Evolutionary conservation across 108 stramenopile genomes (phyloP).

Genomic region (Cyclotella atomus): DNA sequence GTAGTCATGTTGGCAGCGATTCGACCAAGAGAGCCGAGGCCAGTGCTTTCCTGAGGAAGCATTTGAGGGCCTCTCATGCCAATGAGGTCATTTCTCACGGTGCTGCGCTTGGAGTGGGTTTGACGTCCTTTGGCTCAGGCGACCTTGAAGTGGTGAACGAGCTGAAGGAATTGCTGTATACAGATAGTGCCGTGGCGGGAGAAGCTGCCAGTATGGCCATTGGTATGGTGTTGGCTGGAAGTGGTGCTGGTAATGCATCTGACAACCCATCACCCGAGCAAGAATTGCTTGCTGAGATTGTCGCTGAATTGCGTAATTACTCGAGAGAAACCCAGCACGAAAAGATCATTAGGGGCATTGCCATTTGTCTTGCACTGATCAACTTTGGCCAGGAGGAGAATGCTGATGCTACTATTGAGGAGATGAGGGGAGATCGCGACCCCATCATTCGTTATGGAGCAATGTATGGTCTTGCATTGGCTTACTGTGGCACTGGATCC

Average conservation of each 20-base stretch:
- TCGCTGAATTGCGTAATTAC: slow-evolving; percentile 93
- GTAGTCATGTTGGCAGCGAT: slow-evolving; percentile 80
- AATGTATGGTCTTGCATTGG: slow-evolving; percentile 96
- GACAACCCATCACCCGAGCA: slow-evolving; percentile 59
- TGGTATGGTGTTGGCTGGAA: slow-evolving; percentile 96
- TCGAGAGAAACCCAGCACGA: slow-evolving; percentile 98
- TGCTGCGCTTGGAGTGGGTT: slow-evolving; percentile 97
- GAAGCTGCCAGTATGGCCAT: slow-evolving; percentile 98
- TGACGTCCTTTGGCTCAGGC: slow-evolving; percentile 94
- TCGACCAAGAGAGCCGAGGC: slow-evolving; percentile 88
- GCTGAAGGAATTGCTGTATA: slow-evolving; percentile 92
- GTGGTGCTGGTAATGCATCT: slow-evolving; percentile 80
- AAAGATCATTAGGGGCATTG: slow-evolving; percentile 98
- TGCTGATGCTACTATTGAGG: slow-evolving; percentile 95
- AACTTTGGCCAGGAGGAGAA: slow-evolving; percentile 96
- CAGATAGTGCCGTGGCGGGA: slow-evolving; percentile 96
- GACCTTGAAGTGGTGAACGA: slow-evolving; percentile 88
- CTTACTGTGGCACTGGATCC: slow-evolving; percentile 97
- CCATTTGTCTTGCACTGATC: slow-evolving; percentile 95
- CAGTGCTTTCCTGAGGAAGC: slow-evolving; percentile 68
- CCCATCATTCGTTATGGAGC: slow-evolving; percentile 98
- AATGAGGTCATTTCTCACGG: slow-evolving; percentile 98
- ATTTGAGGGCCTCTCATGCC: slow-evolving; percentile 83
- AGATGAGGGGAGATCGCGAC: slow-evolving; percentile 94
- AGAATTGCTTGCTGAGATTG: slow-evolving; percentile 77